Base-by-base conservation (phyloP, 805 yeast genomes). In the Candida qinlingensis region DNA sequence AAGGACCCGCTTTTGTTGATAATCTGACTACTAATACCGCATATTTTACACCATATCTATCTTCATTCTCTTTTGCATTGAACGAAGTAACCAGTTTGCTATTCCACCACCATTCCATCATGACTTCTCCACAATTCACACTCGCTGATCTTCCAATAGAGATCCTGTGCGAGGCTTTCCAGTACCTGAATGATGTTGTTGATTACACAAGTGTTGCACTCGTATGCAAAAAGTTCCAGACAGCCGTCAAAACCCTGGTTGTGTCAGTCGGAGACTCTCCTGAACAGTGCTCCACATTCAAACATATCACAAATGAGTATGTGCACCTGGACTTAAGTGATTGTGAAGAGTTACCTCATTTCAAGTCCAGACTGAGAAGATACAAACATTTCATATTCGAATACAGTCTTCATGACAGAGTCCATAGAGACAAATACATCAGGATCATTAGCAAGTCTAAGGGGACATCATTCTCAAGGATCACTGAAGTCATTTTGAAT, bases 331-430 rank as follows among this genome's bases (percentile, higher is more conserved):
- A 41, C 11, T 19, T 45, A 2, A 31, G 19, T 25, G 42, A 41
- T 7, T 4, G 9, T 9, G 27, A 25, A 25, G 41, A 41, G 25
- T 33, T 28, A 9, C 28, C 34, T 2, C 42, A 45, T 28, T 28
- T 19, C 13, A 38, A 37, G 13, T 9, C 48, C 3, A 5, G 11
- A 1, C 10, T 45, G 3, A 37, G 13, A n/a, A 35, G 31, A 8
- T 48, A 41, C 27, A 37, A 33, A 13, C 51, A 48, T 26, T 25
- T 48, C 19, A 38, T 48, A 5, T 45, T 48, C 13, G 51, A 48
- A 27, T 48, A 45, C 25, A 34, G 43, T 29, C 34, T 35, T 6
- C 30, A 34, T 25, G 36, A 41, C 5, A 39, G 28, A 12, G 31
- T 45, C 8, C 35, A 41, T 8, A n/a, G 45, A 3, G 34, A 31